Evolutionary conservation across 2,329 filamentous ascomycete genomes (phyloP), one percentile per base, ranked within the genome.

Genomic region (Hysterium pulicare): DNA sequence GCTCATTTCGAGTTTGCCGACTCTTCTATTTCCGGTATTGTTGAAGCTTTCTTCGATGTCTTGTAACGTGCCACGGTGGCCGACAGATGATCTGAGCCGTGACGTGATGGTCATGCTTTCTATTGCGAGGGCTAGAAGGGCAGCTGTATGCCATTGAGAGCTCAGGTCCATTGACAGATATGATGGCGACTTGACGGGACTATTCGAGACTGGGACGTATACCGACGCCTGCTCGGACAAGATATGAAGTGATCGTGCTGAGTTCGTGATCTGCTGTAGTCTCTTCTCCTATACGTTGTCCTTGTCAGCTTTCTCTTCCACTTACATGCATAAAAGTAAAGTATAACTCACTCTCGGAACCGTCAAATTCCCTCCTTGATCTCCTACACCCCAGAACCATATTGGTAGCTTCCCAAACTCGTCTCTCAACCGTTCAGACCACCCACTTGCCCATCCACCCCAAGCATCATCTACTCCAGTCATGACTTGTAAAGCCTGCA

Each of bases 331-430:
- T 30, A 28, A 42, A 16, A 21, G 8, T 37, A 30, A 24, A 6
- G 8, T 3, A 34, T 24, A 41, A 75, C 70, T 33, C 72, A 77
- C 37, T 66, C 71, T 31, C 75, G 58, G 48, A 2, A 55, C 47
- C 4, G 48, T 23, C 28, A 42, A 48, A 15, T 61, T 60, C 17
- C 51, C 57, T 10, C 60, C 62, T 45, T 64, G 71, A 42, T 84
- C 82, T 63, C 94, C 86, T 17, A 90, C 64, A 0, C 86, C 90
- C 84, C 90, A 97, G 10, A 90, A 78, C 86, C 89, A 94, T 23
- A 96, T 80, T 38, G 82, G 82, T 24, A 83, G 80, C 70, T 96
- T 97, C 15, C 89, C 88, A 62, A 90, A 91, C 63, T 98, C 93
- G 61, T 98, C 93, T 47, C 87, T 74, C 44, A 98, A 68, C 22